Evolutionary conservation across 1,284 basidiomycete species (phyloP), one percentile per base, ranked within the genome.

Genomic region (Puccinia hordei): DNA sequence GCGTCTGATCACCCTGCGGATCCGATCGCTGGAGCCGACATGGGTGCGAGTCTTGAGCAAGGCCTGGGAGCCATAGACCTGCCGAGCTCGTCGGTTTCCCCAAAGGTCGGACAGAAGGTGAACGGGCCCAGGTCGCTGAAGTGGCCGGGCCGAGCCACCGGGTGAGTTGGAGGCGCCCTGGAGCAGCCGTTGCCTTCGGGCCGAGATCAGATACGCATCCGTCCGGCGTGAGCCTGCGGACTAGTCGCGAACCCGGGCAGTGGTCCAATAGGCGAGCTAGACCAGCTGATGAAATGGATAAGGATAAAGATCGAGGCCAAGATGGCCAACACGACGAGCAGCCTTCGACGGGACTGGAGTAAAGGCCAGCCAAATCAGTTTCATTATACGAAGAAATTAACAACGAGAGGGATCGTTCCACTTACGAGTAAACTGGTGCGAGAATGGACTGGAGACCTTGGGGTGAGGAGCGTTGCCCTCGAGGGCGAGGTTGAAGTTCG

Each of bases 31-130:
- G 72, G 90, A 93, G 4, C 95, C 95, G 0, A 90, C 85, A 86
- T 97, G 92, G 81, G 93, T 85, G 78, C 92, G 88, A 81, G 90
- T 93, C 86, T 92, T 91, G 19, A 92, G 88, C 27, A 98, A 88
- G 9, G 89, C 87, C 80, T 91, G 87, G n/a, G 90, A 88, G 24
- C 93, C 93, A 84, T 96, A 93, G 85, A 92, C 91, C 57, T 88
- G 86, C 90, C 92, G 61, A 97, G 87, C 65, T 89, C 88, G 85
- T 98, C 95, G 1, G 90, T 90, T 22, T 92, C 91, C 1, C 93
- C 93, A 85, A 92, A 93, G 1, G 90, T 89, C 0, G 95, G 94
- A 85, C 95, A 98, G 86, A 98, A 98, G 0, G 89, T 87, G 86
- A 98, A 98, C 0, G 95, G 94, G 81, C 90, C 90, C 9, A 89